These are phyloP conservation scores for Penicillium longicatenatum DNA, from an alignment of 495 filamentous ascomycete genomes.

Conservation along the genomic window DNA sequence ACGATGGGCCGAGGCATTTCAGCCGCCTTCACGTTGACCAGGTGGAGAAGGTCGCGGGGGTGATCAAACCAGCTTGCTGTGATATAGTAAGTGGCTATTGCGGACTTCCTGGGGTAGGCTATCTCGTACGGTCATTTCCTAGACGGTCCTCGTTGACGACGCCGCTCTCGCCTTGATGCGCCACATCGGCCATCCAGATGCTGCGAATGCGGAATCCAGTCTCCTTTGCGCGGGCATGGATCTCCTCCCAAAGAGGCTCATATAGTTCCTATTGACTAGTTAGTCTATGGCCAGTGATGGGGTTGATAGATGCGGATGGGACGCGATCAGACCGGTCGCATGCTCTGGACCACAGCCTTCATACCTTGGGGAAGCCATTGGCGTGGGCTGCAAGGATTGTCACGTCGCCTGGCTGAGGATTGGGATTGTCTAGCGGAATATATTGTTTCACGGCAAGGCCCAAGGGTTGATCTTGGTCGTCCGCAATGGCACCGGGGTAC, in stretches of 20 bases:
- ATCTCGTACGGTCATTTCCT: slow-evolving; percentile 73
- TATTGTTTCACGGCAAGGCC: slow-evolving; percentile 82
- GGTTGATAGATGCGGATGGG: not conserved
- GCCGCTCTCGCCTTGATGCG: slow-evolving; percentile 73
- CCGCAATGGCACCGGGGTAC: slow-evolving; percentile 63
- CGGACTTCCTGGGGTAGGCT: not conserved
- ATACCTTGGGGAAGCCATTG: slow-evolving; percentile 86
- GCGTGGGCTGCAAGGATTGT: slow-evolving; percentile 85
- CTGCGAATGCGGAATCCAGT: slow-evolving; percentile 69
- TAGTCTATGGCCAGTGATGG: slow-evolving; percentile 1
- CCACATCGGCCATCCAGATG: slow-evolving; percentile 86
- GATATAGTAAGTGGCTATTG: slow-evolving; percentile 12
- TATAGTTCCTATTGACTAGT: slow-evolving; percentile 67
- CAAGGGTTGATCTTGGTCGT: slow-evolving; percentile 62
- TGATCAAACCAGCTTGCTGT: slow-evolving; percentile 84
- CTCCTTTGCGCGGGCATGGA: slow-evolving; percentile 54
- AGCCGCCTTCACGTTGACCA: slow-evolving; percentile 80
- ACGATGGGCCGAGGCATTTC: slow-evolving; percentile 87
- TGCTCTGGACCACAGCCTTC: slow-evolving; percentile 6
- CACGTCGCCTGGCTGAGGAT: slow-evolving; percentile 68
- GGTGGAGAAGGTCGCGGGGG: slow-evolving; percentile 80
- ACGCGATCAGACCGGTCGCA: not conserved
- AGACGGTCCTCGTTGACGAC: slow-evolving; percentile 71
- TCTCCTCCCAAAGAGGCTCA: slow-evolving; percentile 83
- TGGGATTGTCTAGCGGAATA: slow-evolving; percentile 65